Conservation (phyloP, 2,329 filamentous ascomycete species). For the Paracoccidioides brasiliensis region DNA sequence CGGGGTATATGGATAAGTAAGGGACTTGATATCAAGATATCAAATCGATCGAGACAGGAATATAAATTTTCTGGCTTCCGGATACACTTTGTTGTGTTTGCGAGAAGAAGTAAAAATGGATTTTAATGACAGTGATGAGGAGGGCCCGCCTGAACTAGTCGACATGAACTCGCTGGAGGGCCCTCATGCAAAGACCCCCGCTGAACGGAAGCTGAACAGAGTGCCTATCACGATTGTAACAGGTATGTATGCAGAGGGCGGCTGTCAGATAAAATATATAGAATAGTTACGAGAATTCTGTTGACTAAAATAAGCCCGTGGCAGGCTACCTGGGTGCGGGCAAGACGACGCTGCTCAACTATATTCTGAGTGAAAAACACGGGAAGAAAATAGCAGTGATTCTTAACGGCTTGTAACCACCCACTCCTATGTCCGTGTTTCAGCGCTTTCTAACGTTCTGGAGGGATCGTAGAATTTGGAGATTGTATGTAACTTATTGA, state of each 20-base stretch:
- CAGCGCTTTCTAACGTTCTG: constrained; percentile 10
- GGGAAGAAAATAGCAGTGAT: constrained; percentile 98
- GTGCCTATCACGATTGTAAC: constrained; percentile 40
- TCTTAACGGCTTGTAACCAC: constrained; percentile 56
- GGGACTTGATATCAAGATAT: no score
- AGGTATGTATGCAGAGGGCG: constrained; percentile 21
- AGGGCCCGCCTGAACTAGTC: constrained; percentile 32
- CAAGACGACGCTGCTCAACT: constrained; percentile 90
- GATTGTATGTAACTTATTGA: constrained; percentile 47
- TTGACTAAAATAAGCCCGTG: constrained; percentile 1
- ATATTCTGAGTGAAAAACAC: constrained; percentile 87
- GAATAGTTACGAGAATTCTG: neutral
- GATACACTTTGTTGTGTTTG: neutral
- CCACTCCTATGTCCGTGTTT: neutral
- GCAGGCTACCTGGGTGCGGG: constrained; percentile 86
- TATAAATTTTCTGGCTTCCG: no score
- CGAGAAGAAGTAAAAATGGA: constrained; percentile 3
- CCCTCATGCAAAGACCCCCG: constrained; percentile 15
- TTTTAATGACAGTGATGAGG: constrained; percentile 22
- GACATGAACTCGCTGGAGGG: constrained; percentile 21
- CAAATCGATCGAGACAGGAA: no score
- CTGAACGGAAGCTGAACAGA: constrained; percentile 21
- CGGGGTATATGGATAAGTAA: no score
- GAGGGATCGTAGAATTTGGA: constrained; percentile 51
- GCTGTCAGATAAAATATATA: neutral